These are phyloP conservation scores for Trametes sp. DNA, from an alignment of 1,284 basidiomycete genomes.

Conservation along the genomic window DNA sequence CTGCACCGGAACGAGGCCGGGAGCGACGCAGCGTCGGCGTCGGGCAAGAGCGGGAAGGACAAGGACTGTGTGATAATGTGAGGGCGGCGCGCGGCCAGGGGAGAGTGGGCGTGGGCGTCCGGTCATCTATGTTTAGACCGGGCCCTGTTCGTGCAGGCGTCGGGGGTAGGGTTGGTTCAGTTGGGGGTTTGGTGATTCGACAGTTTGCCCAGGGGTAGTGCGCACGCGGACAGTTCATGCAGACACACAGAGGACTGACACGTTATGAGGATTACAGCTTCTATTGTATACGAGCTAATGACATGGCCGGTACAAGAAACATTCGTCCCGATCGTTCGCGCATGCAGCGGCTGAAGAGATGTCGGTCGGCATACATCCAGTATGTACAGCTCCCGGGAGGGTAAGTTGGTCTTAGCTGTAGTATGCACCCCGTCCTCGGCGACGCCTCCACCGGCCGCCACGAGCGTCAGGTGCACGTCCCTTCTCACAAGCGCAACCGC, in stretches of 20 bases:
- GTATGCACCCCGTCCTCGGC: too few species aligned
- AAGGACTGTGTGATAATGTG: conserved; percentile 91
- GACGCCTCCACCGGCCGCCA: too few species aligned
- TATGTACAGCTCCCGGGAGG: too few species aligned
- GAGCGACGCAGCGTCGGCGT: conserved; percentile 38
- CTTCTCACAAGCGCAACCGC: too few species aligned
- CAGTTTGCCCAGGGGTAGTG: not conserved
- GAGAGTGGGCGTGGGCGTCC: too few species aligned
- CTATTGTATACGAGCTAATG: conserved; percentile 21
- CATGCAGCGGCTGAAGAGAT: not conserved
- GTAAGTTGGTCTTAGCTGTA: too few species aligned
- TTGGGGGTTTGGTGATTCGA: not conserved
- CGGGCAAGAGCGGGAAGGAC: conserved; percentile 55
- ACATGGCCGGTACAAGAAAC: not conserved
- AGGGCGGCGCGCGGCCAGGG: too few species aligned
- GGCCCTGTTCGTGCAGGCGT: not conserved
- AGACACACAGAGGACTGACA: conserved; percentile 17
- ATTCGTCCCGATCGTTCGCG: not conserved
- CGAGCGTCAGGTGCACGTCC: too few species aligned
- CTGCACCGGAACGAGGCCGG: conserved; percentile 59
- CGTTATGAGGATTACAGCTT: conserved; percentile 18
- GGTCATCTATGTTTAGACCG: not conserved
- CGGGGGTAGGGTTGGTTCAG: not conserved
- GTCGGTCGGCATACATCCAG: not conserved
- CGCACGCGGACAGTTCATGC: conserved; percentile 9